Base-by-base conservation (phyloP, 768 basidiomycete species). In the Lentinula sp. region DNA sequence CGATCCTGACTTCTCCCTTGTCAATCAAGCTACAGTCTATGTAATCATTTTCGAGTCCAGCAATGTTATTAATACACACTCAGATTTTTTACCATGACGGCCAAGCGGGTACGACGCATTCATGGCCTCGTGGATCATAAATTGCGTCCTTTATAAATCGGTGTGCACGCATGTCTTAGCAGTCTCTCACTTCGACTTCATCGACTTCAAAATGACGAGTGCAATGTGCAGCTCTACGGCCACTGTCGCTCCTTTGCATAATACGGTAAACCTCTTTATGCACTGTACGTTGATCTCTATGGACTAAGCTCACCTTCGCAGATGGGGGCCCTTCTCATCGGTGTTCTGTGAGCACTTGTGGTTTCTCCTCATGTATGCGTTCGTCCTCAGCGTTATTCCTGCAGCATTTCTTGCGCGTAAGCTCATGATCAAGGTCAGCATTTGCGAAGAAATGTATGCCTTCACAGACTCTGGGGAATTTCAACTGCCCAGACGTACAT, bases 321-420 rank as follows among this genome's bases (percentile, higher is more conserved):
- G 59, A 50, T 60, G 59, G 59, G 59, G 1, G 59, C 59, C 8
- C 50, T 60, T 9, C 35, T 60, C 23, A 49, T 60, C 20, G 59
- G 59, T 8, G 48, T 60, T 12, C 36, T 60, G 59, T 60, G 32
- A 51, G 59, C 43, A 39, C 33, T 41, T 35, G n/a, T 16, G 15
- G 33, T 15, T 2, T n/a, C 15, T 10, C 6, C 42, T 13, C 7
- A 2, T 32, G 6, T 15, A 13, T 51, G 20, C 13, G 32, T 37
- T 50, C 13, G 28, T 5, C 23, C 23, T 50, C 0, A 23, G 32
- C 10, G 3, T 41, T 12, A 5, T 45, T 6, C 18, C 32, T n/a
- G 28, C 43, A 57, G 41, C 6, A n/a, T 60, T 6, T 46, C 59
- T 5, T 23, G 49, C 8, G 35, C 20, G 59, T 60, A 42, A 60